phyloP scores from a whole-genome alignment of 768 basidiomycete genomes.

The Phanerochaete carnosa region DNA sequence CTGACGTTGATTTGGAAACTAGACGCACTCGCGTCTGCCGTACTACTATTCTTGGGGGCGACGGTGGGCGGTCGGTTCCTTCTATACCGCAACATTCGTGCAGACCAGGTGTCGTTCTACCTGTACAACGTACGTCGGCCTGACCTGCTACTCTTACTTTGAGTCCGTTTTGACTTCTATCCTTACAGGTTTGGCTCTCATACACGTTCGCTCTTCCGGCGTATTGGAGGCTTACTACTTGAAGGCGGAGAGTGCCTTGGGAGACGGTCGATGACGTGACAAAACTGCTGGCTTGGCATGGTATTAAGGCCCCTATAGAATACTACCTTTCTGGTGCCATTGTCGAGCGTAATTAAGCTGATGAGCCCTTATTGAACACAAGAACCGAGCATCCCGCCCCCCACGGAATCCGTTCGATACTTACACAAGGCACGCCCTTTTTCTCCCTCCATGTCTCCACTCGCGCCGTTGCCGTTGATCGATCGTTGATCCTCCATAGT shows the following conservation, averaged over 20 bases:
- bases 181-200: constrained; percentile 12
- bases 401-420: no score
- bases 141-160: no score
- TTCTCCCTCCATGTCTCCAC: no score
- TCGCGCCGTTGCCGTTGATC: no score
- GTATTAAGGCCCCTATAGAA: no score
- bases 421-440: no score
- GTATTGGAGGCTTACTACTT: not conserved
- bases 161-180: not conserved
- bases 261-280: not conserved
- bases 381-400: no score
- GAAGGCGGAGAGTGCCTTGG: no score
- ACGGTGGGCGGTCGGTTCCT: constrained; percentile 21
- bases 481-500: no score
- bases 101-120: constrained; percentile 24
- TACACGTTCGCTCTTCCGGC: constrained; percentile 10
- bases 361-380: no score
- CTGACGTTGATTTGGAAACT: constrained; percentile 19
- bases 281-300: not conserved
- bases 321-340: no score
- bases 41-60: constrained; percentile 15
- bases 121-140: constrained; percentile 26
- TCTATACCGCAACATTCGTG: constrained; percentile 7
- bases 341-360: no score
- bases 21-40: constrained; percentile 1